Percentiles rank a stretch among this genome's conserved stretches.
Evolutionary conservation across 306 rosid genomes (phyloP).

Genomic region (Fragaria nilgerrensis): DNA sequence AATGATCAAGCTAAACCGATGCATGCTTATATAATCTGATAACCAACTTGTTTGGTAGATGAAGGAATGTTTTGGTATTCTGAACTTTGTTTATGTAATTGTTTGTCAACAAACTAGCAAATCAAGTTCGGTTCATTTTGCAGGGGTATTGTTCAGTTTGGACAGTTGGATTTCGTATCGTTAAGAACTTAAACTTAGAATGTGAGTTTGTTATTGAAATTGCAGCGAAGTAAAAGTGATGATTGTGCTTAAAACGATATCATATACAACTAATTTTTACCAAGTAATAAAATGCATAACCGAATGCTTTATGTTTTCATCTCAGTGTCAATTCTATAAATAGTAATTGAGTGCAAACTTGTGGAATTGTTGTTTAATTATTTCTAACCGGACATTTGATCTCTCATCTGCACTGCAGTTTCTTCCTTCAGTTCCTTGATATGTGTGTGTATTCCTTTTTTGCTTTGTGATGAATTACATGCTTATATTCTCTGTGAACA

Average conservation of each 20-base stretch:
- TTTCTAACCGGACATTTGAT: background rate
- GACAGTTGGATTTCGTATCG: background rate
- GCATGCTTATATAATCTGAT: background rate
- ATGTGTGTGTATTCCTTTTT: background rate
- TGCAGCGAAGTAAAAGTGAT: background rate
- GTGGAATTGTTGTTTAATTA: background rate
- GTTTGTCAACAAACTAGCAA: background rate
- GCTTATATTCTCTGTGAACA: background rate
- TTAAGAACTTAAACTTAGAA: background rate
- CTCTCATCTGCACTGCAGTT: background rate
- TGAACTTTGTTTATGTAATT: background rate
- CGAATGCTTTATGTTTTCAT: background rate
- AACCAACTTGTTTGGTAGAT: background rate
- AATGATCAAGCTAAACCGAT: background rate
- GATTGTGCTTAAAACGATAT: background rate
- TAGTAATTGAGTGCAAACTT: background rate
- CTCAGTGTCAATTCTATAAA: background rate
- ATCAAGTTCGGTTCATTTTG: background rate
- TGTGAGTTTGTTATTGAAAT: background rate
- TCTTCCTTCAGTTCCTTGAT: no score
- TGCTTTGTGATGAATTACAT: background rate
- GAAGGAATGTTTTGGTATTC: background rate
- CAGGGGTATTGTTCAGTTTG: background rate
- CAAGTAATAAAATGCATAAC: background rate
- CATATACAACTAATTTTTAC: background rate